Conservation (phyloP, 495 filamentous ascomycete genomes). For the Penicillium verhagenii region DNA sequence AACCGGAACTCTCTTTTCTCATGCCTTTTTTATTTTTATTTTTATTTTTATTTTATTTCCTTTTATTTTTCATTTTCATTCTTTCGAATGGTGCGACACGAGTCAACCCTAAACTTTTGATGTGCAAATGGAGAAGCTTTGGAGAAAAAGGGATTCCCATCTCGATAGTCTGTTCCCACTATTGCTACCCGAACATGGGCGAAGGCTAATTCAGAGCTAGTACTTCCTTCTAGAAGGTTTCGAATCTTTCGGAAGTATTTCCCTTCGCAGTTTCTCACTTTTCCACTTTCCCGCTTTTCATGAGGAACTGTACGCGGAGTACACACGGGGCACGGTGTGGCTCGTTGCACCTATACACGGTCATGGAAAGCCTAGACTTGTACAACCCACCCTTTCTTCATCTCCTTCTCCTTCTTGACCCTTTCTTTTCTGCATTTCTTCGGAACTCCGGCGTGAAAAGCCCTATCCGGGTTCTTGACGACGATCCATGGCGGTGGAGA, state of each 20-base stretch:
- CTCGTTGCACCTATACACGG: slow-evolving; percentile 4
- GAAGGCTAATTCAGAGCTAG: slow-evolving; percentile 19
- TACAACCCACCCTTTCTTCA: neutral
- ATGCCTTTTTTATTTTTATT: slow-evolving; percentile 2
- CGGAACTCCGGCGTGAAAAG: neutral
- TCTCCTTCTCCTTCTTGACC: neutral
- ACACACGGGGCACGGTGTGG: slow-evolving; percentile 10
- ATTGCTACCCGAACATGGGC: slow-evolving; percentile 17
- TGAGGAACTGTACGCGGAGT: too few relatives aligned
- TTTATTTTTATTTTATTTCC: too few relatives aligned
- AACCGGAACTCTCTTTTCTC: neutral
- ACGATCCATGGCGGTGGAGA: slow-evolving; percentile 18
- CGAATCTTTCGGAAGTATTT: slow-evolving; percentile 2
- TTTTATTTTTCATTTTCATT: slow-evolving; percentile 1
- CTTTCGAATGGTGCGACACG: slow-evolving; percentile 29
- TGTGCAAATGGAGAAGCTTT: neutral
- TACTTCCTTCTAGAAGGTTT: slow-evolving; percentile 29
- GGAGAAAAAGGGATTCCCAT: slow-evolving; percentile 14
- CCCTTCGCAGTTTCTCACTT: neutral
- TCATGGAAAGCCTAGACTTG: neutral
- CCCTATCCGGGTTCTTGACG: neutral
- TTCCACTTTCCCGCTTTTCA: neutral
- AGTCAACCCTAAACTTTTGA: neutral
- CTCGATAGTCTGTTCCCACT: slow-evolving; percentile 27
- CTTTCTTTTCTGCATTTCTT: neutral